Base-by-base conservation (phyloP, 176 grass and related monocot species). In the Oryza officinalis region DNA sequence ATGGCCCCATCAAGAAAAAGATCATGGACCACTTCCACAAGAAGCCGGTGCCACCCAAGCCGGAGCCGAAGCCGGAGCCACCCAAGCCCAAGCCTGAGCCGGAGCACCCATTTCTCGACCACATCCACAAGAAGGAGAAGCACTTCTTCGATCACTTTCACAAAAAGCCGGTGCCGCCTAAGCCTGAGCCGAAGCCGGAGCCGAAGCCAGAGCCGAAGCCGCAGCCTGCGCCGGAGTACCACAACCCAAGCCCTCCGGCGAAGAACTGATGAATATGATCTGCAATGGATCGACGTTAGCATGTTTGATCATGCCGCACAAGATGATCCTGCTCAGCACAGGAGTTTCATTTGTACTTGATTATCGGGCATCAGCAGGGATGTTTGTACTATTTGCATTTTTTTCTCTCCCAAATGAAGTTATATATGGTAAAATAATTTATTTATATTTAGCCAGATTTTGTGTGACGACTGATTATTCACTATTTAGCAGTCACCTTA, bases 1-100 rank as follows among this genome's bases (percentile, higher is more conserved):
- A 59, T 13, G 27, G 41, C 27, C 81, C 71, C 3, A 74, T 86
- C 28, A 86, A 85, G 50, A 85, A 85, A 22, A 54, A 73, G 26
- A 9, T 85, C 27, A 0, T 86, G 0, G 84, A 86, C 10, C 67
- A 65, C 22, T 86, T 86, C 69, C 69, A 86, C 69, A 49, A 79
- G 15, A 73, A 73, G 60, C 71, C 85, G 0, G 20, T 69, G 31
- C 73, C 72, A 10, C 44, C 27, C 4, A 33, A 31, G 38, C 60
- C 77, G 0, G 77, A 57, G 17, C 70, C 70, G 0, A 43, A 46
- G 20, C 70, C 81, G 2, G 57, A 61, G 57, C 57, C 57, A 4
- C 57, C 57, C 0, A 61, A 61, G 57, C 57, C 57, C 0, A n/a
- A 61, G 22, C 57, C 57, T 0, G 57, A 61, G n/a, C 57, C 57